These are phyloP conservation scores for Psilocybe mexicana DNA, from an alignment of 1,284 basidiomycete genomes.

Conservation along the genomic window DNA sequence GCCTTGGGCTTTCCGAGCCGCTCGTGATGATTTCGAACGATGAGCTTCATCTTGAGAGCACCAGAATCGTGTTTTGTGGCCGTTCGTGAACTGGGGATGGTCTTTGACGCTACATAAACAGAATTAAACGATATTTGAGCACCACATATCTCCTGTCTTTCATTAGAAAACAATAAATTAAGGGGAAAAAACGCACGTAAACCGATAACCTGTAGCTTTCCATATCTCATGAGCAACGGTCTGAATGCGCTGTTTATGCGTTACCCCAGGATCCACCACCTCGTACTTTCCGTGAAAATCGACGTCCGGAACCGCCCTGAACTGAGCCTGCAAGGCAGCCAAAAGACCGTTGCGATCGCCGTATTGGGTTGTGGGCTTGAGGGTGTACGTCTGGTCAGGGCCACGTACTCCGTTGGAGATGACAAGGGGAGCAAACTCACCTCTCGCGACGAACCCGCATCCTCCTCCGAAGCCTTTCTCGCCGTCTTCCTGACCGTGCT, in stretches of 20 bases:
- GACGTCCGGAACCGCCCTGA: slow-evolving; percentile 33
- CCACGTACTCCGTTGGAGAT: no score
- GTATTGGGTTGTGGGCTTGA: slow-evolving; percentile 25
- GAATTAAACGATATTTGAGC: not conserved
- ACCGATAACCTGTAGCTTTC: slow-evolving; percentile 46
- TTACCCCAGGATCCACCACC: slow-evolving; percentile 29
- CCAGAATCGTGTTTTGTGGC: slow-evolving; percentile 48
- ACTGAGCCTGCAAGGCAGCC: slow-evolving; percentile 29
- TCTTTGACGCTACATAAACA: slow-evolving; percentile 41
- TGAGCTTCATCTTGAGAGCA: slow-evolving; percentile 48
- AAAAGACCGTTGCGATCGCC: slow-evolving; percentile 24
- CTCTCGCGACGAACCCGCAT: slow-evolving; percentile 21
- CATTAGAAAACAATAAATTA: not conserved
- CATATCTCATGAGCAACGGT: slow-evolving; percentile 42
- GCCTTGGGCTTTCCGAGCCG: slow-evolving; percentile 26
- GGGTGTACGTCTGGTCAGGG: not conserved
- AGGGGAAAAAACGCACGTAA: slow-evolving; percentile 39
- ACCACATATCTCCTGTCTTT: not conserved
- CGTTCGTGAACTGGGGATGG: slow-evolving; percentile 43
- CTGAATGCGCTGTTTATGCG: slow-evolving; percentile 44
- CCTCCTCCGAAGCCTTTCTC: slow-evolving; percentile 24
- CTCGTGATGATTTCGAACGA: slow-evolving; percentile 37
- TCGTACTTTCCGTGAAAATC: slow-evolving; percentile 42
- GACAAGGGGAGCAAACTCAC: slow-evolving; percentile 13
- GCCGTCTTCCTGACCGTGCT: slow-evolving; percentile 18